Evolutionary conservation across 345 rosid genomes (phyloP).

Genomic region (Linum usitatissimum): DNA sequence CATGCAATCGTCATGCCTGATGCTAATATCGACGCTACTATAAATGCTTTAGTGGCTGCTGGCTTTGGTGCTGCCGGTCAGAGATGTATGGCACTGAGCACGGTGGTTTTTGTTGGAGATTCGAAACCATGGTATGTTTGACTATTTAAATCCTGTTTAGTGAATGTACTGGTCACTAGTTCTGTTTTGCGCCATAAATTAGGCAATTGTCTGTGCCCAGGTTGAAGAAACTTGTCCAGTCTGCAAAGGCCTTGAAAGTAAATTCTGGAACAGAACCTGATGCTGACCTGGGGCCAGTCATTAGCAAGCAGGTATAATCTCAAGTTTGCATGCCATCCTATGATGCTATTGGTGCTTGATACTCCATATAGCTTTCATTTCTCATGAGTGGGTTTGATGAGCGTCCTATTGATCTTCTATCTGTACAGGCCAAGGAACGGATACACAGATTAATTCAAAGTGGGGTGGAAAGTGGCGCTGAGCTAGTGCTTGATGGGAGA

Average conservation of each 20-base stretch:
- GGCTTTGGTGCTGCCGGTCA: conserved; percentile 99
- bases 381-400: background rate
- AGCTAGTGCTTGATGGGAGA: conserved; percentile 81
- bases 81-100: conserved; percentile 97
- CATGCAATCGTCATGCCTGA: conserved; percentile 85
- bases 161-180: background rate
- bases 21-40: conserved; percentile 64
- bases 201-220: conserved; percentile 22
- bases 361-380: background rate
- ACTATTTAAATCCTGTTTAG: background rate
- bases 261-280: conserved; percentile 73
- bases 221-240: conserved; percentile 64
- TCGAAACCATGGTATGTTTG: conserved; percentile 57
- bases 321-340: background rate
- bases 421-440: conserved; percentile 81
- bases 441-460: conserved; percentile 64
- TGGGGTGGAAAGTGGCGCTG: conserved; percentile 80
- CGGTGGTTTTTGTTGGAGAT: conserved; percentile 75
- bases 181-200: background rate
- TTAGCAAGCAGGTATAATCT: conserved; percentile 66
- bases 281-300: conserved; percentile 93
- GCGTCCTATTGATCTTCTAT: conserved; percentile 3
- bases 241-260: conserved; percentile 79
- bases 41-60: conserved; percentile 85
- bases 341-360: too few relatives aligned